phyloP scores from a whole-genome alignment of 2,329 filamentous ascomycete genomes.

The Aspergillus fumigatus region DNA sequence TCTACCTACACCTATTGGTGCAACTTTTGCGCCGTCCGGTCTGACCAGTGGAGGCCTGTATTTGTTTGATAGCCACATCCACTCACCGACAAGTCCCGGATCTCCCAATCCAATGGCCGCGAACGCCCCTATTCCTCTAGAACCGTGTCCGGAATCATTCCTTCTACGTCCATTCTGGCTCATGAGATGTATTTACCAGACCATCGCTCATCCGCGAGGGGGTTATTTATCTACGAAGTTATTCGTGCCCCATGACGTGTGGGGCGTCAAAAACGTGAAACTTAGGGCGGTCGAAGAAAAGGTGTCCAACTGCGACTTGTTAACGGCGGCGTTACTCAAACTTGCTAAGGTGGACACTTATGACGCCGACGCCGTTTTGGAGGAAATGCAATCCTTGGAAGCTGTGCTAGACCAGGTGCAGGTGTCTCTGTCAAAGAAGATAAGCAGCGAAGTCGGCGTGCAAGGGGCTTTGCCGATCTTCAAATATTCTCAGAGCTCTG shows the following conservation, averaged over 20 bases:
- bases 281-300: slow-evolving; percentile 91
- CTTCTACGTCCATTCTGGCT: slow-evolving; percentile 96
- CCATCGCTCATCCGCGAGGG: slow-evolving; percentile 82
- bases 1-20: slow-evolving; percentile 63
- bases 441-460: slow-evolving; percentile 89
- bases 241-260: slow-evolving; percentile 88
- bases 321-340: slow-evolving; percentile 83
- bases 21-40: slow-evolving; percentile 54
- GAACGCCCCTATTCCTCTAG: slow-evolving; percentile 71
- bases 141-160: slow-evolving; percentile 85
- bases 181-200: slow-evolving; percentile 91
- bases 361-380: slow-evolving; percentile 85
- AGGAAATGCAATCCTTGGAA: slow-evolving; percentile 91
- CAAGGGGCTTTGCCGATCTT: slow-evolving; percentile 70
- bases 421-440: slow-evolving; percentile 67
- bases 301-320: slow-evolving; percentile 80
- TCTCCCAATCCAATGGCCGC: slow-evolving; percentile 59
- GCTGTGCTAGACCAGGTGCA: slow-evolving; percentile 82
- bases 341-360: slow-evolving; percentile 78
- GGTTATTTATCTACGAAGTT: slow-evolving; percentile 88
- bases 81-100: slow-evolving; percentile 59
- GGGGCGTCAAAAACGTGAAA: slow-evolving; percentile 91
- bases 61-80: slow-evolving; percentile 79
- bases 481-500: slow-evolving; percentile 54
- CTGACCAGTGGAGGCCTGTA: slow-evolving; percentile 65